phyloP scores from a whole-genome alignment of 2,329 filamentous ascomycete genomes.

The Fusarium guadeloupense region DNA sequence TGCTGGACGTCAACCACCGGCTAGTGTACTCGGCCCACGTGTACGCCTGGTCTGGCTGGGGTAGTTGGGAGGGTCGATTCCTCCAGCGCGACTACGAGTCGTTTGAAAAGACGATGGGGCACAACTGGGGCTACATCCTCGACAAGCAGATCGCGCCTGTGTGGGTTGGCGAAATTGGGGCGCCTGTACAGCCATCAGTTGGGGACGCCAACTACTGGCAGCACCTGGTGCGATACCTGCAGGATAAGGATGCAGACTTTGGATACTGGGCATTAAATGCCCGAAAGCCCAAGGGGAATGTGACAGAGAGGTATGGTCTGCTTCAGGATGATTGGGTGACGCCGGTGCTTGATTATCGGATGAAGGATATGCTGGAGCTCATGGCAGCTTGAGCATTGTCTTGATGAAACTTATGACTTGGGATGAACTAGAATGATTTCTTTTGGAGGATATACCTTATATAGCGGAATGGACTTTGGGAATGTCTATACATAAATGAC shows the following conservation, averaged over 20 bases:
- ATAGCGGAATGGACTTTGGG: not conserved
- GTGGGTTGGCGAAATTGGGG: slow-evolving; percentile 75
- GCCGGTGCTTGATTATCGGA: slow-evolving; percentile 68
- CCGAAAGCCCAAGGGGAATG: slow-evolving; percentile 67
- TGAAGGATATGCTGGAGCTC: slow-evolving; percentile 68
- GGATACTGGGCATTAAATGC: slow-evolving; percentile 78
- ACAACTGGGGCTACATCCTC: slow-evolving; percentile 73
- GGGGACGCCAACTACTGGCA: slow-evolving; percentile 73
- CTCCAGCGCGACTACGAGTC: slow-evolving; percentile 67
- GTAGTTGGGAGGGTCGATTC: slow-evolving; percentile 67
- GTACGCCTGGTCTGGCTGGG: slow-evolving; percentile 77
- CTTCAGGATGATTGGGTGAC: slow-evolving; percentile 72
- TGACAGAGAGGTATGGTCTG: slow-evolving; percentile 68
- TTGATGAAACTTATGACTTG: slow-evolving; percentile 6
- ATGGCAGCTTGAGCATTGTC: slow-evolving; percentile 51
- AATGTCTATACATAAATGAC: not conserved
- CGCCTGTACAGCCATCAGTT: slow-evolving; percentile 60
- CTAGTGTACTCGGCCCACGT: slow-evolving; percentile 76
- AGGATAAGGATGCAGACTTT: slow-evolving; percentile 68
- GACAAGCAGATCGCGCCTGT: slow-evolving; percentile 60
- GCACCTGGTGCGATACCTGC: slow-evolving; percentile 68
- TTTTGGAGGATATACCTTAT: slow-evolving; percentile 30
- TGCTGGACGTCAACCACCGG: slow-evolving; percentile 61
- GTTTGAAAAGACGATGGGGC: slow-evolving; percentile 69
- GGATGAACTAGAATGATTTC: slow-evolving; percentile 13